A percentile compares a stretch with the other conserved stretches of the same genome.
phyloP scores from a whole-genome alignment of 768 basidiomycete genomes.

The Hysterangium stoloniferum region DNA sequence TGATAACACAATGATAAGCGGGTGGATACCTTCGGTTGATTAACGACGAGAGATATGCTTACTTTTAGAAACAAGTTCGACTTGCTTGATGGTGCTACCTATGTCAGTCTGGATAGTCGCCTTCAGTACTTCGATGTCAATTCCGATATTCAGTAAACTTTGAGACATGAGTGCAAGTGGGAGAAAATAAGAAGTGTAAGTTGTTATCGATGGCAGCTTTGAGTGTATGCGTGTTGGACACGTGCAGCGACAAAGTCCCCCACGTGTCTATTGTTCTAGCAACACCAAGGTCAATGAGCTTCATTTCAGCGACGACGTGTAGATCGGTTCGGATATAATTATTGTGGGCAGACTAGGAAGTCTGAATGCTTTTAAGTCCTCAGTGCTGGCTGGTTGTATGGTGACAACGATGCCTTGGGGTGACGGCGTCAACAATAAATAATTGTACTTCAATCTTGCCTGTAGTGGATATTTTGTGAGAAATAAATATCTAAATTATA shows the following conservation, averaged over 20 bases:
- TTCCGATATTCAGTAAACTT: conserved; percentile 11
- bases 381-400: no score
- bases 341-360: no score
- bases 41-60: not conserved
- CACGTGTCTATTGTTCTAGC: not conserved
- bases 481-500: no score
- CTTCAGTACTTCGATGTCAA: conserved; percentile 18
- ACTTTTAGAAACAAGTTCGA: conserved; percentile 22
- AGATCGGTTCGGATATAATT: no score
- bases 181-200: conserved; percentile 1
- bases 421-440: no score
- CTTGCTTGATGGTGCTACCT: conserved; percentile 14
- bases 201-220: not conserved
- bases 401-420: no score
- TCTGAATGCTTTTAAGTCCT: no score
- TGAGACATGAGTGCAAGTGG: not conserved
- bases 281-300: not conserved
- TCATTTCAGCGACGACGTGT: not conserved
- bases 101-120: conserved; percentile 15
- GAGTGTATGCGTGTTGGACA: not conserved
- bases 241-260: conserved; percentile 2
- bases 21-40: conserved; percentile 9
- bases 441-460: no score
- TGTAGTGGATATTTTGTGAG: no score
- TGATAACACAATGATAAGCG: conserved; percentile 7